Percentiles rank a stretch among this genome's conserved stretches.
phyloP scores from a whole-genome alignment of 2,329 filamentous ascomycete species.

The Alternaria sp. region DNA sequence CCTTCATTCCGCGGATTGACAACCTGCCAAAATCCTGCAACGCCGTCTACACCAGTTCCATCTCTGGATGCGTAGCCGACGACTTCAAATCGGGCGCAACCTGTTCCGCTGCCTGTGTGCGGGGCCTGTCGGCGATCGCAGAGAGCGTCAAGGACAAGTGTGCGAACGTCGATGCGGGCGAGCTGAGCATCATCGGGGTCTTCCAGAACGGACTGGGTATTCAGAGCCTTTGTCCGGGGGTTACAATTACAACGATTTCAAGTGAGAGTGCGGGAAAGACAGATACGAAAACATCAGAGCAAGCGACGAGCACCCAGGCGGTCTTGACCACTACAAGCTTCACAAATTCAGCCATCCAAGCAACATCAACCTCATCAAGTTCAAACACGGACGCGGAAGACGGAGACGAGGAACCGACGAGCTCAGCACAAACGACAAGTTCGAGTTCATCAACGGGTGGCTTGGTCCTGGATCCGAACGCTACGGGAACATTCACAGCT shows the following conservation, averaged over 20 bases:
- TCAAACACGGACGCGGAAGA: slow-evolving; percentile 12
- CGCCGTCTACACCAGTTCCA: slow-evolving; percentile 51
- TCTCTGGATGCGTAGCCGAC: slow-evolving; percentile 50
- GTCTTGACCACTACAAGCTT: not conserved
- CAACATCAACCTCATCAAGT: slow-evolving; percentile 14
- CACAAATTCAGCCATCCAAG: slow-evolving; percentile 3
- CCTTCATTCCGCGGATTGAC: slow-evolving; percentile 55
- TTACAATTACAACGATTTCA: slow-evolving; percentile 30
- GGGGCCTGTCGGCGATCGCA: slow-evolving; percentile 49
- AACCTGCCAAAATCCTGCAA: slow-evolving; percentile 52
- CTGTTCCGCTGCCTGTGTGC: slow-evolving; percentile 52
- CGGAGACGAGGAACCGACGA: slow-evolving; percentile 10
- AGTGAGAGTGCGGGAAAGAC: slow-evolving; percentile 13
- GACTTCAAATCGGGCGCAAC: slow-evolving; percentile 50
- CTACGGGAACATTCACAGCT: slow-evolving; percentile 17
- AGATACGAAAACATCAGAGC: slow-evolving; percentile 12
- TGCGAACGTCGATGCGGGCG: slow-evolving; percentile 44
- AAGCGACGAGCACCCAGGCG: slow-evolving; percentile 21
- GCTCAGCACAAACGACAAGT: slow-evolving; percentile 5
- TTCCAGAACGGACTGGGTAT: slow-evolving; percentile 54
- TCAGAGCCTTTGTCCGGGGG: slow-evolving; percentile 50
- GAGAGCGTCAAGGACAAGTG: slow-evolving; percentile 47
- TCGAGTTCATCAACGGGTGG: slow-evolving; percentile 17
- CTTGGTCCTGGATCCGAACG: slow-evolving; percentile 25
- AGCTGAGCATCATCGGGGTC: slow-evolving; percentile 53